Base-by-base conservation (phyloP, 257 asterid species). In the Penstemon eatonii region DNA sequence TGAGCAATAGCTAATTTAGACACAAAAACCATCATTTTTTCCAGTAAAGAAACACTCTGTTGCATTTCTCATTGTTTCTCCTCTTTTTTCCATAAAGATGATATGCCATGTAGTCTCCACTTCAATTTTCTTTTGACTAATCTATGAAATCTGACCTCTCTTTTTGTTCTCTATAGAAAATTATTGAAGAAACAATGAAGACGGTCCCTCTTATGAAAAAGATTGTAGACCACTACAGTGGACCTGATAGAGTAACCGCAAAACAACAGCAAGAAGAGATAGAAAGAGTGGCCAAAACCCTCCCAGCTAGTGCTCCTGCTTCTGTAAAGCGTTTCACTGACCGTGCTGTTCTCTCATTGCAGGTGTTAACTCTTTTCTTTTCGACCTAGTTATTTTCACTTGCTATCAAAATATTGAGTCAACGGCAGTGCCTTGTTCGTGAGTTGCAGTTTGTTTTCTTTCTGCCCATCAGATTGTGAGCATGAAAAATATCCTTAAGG, bases 231-330 rank as follows among this genome's bases (percentile, higher is more conserved):
- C 71, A 85, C 60, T 90, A 88, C 64, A 76, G 92, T 77, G 99
- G 99, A 61, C 95, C 96, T 38, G 90, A 85, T 71, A 82, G 89
- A 86, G 89, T 83, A 54, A 90, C 97, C 40, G 97, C 99, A 49
- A 88, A 85, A 81, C 88, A 84, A 69, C 97, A 93, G 65, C 72
- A 71, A 18, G 78, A 69, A 79, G 96, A 94, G 83, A 85, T 94
- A 19, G 85, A 88, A 78, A 87, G 93, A 77, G 95, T 91, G 43
- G 96, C 96, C 51, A 71, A 82, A 68, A 89, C 89, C 52, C 85
- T 94, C 79, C 99, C 99, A 65, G 74, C 80, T 52, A 79, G 83
- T 46, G 81, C 85, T 66, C 96, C 97, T 60, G 76, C 80, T 74
- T 86, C 97, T 64, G 85, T 90, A 38, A 88, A 83, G 79, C 80